Evolutionary conservation across 2,329 filamentous ascomycete species (phyloP).

Genomic region (Colletotrichum salicis): DNA sequence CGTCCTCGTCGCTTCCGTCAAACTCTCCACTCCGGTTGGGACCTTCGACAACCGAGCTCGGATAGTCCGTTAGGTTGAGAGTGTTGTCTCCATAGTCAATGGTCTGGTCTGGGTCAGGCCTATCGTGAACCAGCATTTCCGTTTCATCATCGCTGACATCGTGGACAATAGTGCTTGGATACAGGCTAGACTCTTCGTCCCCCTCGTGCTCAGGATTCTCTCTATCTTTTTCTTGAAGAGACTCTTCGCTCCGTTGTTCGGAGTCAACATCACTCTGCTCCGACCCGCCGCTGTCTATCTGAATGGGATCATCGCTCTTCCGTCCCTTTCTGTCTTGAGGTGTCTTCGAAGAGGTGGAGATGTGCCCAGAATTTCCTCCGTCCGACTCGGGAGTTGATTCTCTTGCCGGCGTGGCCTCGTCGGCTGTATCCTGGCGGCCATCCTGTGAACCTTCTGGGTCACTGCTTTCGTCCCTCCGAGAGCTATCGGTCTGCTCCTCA

Average conservation of each 20-base stretch:
- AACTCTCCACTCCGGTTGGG: neutral
- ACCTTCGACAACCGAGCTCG: neutral
- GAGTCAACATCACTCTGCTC: too few species aligned
- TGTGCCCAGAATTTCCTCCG: neutral
- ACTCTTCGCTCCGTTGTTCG: neutral
- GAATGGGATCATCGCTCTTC: neutral
- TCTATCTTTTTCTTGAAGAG: neutral
- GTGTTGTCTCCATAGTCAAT: neutral
- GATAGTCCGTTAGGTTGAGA: neutral
- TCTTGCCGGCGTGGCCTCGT: too few species aligned
- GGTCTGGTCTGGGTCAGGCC: neutral
- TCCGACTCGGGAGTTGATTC: neutral
- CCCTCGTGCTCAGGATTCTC: too few species aligned
- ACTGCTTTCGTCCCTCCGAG: neutral
- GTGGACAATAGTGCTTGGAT: neutral
- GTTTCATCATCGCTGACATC: neutral
- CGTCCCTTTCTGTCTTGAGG: neutral
- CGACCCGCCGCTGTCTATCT: too few species aligned
- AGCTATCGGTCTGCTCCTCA: neutral
- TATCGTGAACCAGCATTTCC: neutral
- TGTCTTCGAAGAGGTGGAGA: neutral
- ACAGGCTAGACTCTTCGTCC: too few species aligned
- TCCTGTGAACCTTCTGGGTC: neutral
- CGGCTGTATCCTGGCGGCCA: neutral
- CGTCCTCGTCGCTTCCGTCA: neutral